These are phyloP conservation scores for Rhododendron mucronatum DNA, from an alignment of 148 eudicot species.

Conservation along the genomic window DNA sequence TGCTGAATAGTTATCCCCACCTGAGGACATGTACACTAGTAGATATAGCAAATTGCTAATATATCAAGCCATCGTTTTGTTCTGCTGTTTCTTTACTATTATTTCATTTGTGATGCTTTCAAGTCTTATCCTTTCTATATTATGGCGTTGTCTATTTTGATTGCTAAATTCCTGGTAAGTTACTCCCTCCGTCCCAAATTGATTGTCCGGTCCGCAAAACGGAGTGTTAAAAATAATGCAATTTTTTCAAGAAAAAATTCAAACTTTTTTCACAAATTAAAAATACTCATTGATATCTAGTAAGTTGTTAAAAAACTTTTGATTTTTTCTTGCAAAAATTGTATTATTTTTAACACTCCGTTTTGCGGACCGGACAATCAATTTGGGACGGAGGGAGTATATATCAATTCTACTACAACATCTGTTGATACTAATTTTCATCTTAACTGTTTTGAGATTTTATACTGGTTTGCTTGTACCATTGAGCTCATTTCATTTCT, in stretches of 20 bases:
- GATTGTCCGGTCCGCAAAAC: too few species aligned
- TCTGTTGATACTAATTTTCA: background rate
- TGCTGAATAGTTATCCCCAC: background rate
- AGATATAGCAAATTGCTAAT: background rate
- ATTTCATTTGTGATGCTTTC: background rate
- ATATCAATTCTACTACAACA: background rate
- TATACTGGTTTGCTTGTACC: background rate
- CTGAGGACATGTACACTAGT: background rate
- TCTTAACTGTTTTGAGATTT: background rate
- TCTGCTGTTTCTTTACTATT: background rate
- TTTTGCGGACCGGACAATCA: too few species aligned
- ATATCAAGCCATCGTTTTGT: background rate
- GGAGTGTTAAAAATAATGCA: too few species aligned
- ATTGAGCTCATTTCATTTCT: background rate
- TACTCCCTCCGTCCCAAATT: too few species aligned
- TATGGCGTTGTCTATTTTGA: background rate
- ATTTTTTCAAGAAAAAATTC: too few species aligned
- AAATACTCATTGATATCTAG: too few species aligned
- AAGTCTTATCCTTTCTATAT: background rate
- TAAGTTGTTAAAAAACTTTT: too few species aligned
- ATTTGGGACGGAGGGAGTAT: too few species aligned
- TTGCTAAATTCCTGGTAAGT: background rate
- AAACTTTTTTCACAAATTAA: too few species aligned
- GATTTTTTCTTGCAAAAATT: too few species aligned
- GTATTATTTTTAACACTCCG: too few species aligned